Conservation (phyloP, 1,284 basidiomycete genomes). For the Boletus semigastroideus region DNA sequence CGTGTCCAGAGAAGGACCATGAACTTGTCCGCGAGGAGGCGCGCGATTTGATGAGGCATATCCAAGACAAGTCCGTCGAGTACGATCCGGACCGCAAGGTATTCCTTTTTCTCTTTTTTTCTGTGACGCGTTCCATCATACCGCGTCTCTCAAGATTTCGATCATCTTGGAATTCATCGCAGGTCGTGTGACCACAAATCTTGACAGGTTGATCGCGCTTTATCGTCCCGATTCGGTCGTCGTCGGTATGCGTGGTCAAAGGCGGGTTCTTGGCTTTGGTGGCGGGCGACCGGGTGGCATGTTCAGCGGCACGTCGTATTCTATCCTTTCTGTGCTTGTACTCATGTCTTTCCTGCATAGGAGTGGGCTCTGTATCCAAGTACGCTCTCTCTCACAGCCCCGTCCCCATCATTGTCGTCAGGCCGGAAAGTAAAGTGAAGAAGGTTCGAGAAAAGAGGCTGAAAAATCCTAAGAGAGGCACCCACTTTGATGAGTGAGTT, state of each 20-base stretch:
- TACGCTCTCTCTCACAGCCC: conserved; percentile 89
- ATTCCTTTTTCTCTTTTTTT: conserved; percentile 2
- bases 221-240: conserved; percentile 95
- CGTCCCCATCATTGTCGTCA: conserved; percentile 89
- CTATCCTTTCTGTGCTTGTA: neutral
- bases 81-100: conserved; percentile 79
- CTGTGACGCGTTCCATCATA: neutral
- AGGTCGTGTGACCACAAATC: conserved; percentile 84
- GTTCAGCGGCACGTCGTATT: conserved; percentile 64
- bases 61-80: conserved; percentile 82
- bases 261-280: conserved; percentile 58
- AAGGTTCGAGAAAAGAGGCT: conserved; percentile 81
- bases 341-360: neutral
- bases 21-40: conserved; percentile 88
- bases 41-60: conserved; percentile 74
- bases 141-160: conserved; percentile 57
- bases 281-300: conserved; percentile 36
- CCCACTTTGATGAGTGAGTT: conserved; percentile 63
- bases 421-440: conserved; percentile 84
- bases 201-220: conserved; percentile 90
- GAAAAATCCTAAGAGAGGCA: conserved; percentile 82
- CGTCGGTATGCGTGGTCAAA: conserved; percentile 85
- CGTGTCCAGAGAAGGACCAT: conserved; percentile 66
- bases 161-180: conserved; percentile 94
- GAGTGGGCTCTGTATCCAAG: conserved; percentile 37